Base-by-base conservation (phyloP, 805 yeast genomes). In the Cyberlindnera euphorbiae region DNA sequence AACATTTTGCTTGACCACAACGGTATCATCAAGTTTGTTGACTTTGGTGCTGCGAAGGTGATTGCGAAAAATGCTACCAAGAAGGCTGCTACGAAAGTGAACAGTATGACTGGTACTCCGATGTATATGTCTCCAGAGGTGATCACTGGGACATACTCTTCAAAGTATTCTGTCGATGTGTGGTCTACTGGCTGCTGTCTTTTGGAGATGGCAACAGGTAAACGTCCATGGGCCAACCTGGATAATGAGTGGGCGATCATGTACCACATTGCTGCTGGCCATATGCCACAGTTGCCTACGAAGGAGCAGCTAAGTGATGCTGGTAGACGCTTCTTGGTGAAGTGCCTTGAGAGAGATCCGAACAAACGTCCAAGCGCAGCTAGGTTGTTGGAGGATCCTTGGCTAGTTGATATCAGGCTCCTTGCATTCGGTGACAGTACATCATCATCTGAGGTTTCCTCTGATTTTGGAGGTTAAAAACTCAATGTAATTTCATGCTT, bases 51-150 rank as follows among this genome's bases (percentile, higher is more conserved):
- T 4, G 97, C 97, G 11, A 88, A 88, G 60, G 94, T 89, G 14
- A 40, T 45, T 44, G 85, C 85, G 1, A 76, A 76, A 34, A 74
- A 60, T 28, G 59, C 64, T 7, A 60, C 79, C 6, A 79, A 75
- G 13, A 43, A 63, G 61, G 46, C 59, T 42, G 38, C 56, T 43
- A 28, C 57, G 34, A 40, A 60, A 53, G 44, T 49, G 42, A 37
- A 63, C 42, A 55, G 63, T 41, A 57, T 65, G 68, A 57, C 95
- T 3, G 98, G 98, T 26, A 93, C 98, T 0, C 97, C 97, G 12
- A 93, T 90, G 97, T 93, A 93, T 62, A 90, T 93, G 97, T 87
- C 97, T 0, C 98, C 98, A 0, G 98, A 93, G 53, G 84, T 86
- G 0, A 86, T 93, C 40, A 85, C 93, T 2, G 97, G 97, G 2